Base-by-base conservation (phyloP, 352 stramenopile genomes). In the Globisporangium spinosum region DNA sequence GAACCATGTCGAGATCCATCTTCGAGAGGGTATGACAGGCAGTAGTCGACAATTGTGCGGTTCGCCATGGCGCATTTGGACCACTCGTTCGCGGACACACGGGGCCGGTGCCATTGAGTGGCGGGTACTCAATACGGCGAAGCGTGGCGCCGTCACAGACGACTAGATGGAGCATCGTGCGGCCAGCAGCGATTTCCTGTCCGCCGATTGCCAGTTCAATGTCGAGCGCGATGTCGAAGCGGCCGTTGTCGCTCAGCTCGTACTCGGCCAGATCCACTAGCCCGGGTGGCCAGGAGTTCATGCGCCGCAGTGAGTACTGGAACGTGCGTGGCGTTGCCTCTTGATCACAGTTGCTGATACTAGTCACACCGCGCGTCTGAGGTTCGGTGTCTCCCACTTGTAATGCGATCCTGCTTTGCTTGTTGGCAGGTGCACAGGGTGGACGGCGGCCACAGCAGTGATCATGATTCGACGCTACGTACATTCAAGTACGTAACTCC, bases 61-160 rank as follows among this genome's bases (percentile, higher is more conserved):
- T 85, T 85, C 10, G 67, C 58, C 72, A 90, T 83, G 4, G 80
- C 69, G 38, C 82, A 88, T 58, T 79, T 87, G 0, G 73, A 34
- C 3, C 77, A 75, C 6, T 65, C 60, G 13, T 6, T 3, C 6
- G 53, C 17, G 3, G 73, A 67, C 0, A 77, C 68, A 15, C 13
- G 15, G 40, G 40, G 40, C 15, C 15, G 15, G 40, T 49, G 15
- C 5, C 15, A 20, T 54, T 65, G 49, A 20, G 67, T 15, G 9
- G 43, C 40, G 17, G 23, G 10, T 56, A 58, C 9, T 72, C 56
- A 55, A 81, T 76, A 15, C n/a, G 64, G 0, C 49, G 13, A 1
- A 67, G 17, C 3, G 77, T 72, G 0, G 70, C 64, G 22, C 58
- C 23, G 20, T 83, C 77, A 25, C 82, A 90, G 5, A 75, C 79